Base-by-base conservation (phyloP, 164 flowering plant species). In the Macadamia tetraphylla region DNA sequence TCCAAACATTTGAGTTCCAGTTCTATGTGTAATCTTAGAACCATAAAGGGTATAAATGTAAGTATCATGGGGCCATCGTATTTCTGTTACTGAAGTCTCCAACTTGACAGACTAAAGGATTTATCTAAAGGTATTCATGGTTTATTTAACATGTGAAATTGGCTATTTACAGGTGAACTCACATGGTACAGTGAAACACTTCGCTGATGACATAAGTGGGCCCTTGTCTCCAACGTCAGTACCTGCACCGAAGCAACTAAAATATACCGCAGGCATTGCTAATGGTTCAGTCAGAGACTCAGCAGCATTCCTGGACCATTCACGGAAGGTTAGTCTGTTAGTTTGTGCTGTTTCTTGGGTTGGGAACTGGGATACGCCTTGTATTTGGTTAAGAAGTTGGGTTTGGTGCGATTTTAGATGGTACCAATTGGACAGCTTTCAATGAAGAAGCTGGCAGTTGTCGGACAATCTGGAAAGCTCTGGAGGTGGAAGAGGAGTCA, bases 401-500 rank as follows among this genome's bases (percentile, higher is more conserved):
- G 15, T n/a, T 73, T 74, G 48, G 15, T 74, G 31, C 32, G 60
- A 30, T n/a, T 75, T 72, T 91, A 94, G 98, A 85, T 88, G 94
- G 80, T 91, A 65, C 93, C 95, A n/a, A 63, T 84, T 35, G 87
- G 89, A 32, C 95, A 87, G 65, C 71, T 92, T 67, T 80, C 97
- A 53, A 83, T 80, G 85, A 94, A 81, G 77, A 92, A 88, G 71
- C 55, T 86, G 66, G 80, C 86, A 52, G 80, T 77, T n/a, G 82
- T 69, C 10, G 90, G 95, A 60, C 96, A 92, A 68, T 82, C 85
- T 61, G 97, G 99, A 63, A 94, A 90, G 75, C 81, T 94, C 43
- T 89, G 97, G 96, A 88, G 90, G 74, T 94, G 95, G 95, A 90
- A 94, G 77, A 89, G 99, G 78, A 94, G 99, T 71, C 97, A 94